A percentile compares a stretch with the other conserved stretches of the same genome.
Conservation (phyloP, 2,329 filamentous ascomycete species). For the Colletotrichum simmondsii region DNA sequence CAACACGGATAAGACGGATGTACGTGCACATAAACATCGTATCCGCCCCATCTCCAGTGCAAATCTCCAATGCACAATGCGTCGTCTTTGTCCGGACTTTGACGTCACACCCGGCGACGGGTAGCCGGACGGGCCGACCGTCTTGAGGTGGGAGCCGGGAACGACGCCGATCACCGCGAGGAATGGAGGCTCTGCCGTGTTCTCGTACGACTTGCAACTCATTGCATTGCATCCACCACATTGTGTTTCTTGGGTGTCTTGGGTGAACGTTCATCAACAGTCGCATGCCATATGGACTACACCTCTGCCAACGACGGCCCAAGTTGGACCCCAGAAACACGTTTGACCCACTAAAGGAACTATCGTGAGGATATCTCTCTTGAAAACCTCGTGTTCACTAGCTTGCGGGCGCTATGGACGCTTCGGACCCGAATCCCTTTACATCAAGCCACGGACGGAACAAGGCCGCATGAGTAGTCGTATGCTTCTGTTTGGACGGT, state of each 20-base stretch:
- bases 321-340: not conserved
- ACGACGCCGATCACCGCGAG: not conserved
- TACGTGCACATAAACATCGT: not conserved
- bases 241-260: not conserved
- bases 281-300: not conserved
- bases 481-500: not conserved
- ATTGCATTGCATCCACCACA: not conserved
- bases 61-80: conserved; percentile 11
- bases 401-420: not conserved
- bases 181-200: conserved; percentile 1
- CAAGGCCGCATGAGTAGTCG: not conserved
- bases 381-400: not conserved
- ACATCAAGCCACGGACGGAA: not conserved
- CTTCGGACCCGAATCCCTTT: not conserved
- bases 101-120: not conserved
- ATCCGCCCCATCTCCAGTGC: not conserved
- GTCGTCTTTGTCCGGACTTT: not conserved
- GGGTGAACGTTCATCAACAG: not conserved
- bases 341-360: not conserved
- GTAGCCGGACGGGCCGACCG: not conserved
- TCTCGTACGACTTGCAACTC: not conserved
- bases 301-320: too few relatives aligned
- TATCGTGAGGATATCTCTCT: not conserved
- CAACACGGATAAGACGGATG: not conserved
- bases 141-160: not conserved